A percentile compares a stretch with the other conserved stretches of the same genome.
Conservation (phyloP, 2,329 filamentous ascomycete genomes). For the Fusarium nygamai region DNA sequence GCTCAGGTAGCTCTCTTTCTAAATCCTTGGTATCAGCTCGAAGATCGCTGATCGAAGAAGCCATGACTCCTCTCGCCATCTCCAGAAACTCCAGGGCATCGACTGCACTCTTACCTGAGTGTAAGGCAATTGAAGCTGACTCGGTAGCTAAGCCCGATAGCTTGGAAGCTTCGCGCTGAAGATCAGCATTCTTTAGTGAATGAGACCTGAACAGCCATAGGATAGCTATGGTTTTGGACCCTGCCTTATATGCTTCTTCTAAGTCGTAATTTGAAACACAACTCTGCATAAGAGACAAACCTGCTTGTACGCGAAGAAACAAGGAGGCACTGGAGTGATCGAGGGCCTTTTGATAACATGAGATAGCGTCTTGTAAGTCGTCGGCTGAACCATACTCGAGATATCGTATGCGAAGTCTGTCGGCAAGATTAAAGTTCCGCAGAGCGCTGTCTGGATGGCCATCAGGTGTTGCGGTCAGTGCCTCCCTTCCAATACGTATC, state of each 20-base stretch:
- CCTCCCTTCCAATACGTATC: not conserved
- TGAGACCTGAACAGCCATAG: not conserved
- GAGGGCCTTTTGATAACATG: not conserved
- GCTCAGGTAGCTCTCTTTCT: not conserved
- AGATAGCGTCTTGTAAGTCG: not conserved
- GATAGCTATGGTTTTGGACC: not conserved
- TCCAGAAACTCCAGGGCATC: not conserved
- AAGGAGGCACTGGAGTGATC: not conserved
- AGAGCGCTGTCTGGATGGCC: not conserved
- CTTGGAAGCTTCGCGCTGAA: not conserved
- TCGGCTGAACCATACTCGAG: not conserved
- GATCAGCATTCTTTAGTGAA: not conserved
- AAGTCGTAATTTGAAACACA: not conserved
- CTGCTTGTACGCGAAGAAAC: not conserved
- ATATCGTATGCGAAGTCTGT: not conserved
- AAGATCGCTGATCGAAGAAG: not conserved
- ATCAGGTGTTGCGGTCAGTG: not conserved
- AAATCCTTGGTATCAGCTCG: not conserved
- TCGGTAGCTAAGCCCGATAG: no score
- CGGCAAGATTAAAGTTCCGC: not conserved
- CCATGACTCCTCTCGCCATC: not conserved
- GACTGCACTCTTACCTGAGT: no score
- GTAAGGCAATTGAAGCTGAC: no score
- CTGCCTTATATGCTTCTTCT: not conserved
- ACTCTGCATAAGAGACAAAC: not conserved